phyloP scores from a whole-genome alignment of 2,329 filamentous ascomycete species.

The Huntiella omanensis region DNA sequence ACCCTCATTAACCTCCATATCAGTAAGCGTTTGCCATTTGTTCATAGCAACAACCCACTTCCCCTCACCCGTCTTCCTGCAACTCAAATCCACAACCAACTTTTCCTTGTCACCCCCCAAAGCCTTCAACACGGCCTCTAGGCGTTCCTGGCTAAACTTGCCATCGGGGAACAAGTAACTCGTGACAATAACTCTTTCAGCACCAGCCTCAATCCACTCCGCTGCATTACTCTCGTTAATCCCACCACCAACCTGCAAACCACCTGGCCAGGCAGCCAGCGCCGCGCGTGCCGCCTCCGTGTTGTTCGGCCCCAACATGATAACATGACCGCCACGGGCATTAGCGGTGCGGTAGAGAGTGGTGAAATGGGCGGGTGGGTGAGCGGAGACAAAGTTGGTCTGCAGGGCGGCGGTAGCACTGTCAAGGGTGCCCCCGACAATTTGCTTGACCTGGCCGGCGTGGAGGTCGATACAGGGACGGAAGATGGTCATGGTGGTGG shows the following conservation, averaged over 20 bases:
- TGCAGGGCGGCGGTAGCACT: constrained; percentile 46
- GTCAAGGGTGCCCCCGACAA: constrained; percentile 84
- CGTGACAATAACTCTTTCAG: constrained; percentile 91
- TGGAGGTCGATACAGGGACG: constrained; percentile 94
- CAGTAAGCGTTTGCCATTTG: constrained; percentile 95
- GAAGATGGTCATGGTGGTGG: constrained; percentile 62
- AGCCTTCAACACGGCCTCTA: constrained; percentile 54
- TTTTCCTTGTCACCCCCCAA: constrained; percentile 58
- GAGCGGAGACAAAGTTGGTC: constrained; percentile 81
- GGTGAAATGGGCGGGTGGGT: constrained; percentile 67
- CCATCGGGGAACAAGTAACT: constrained; percentile 81
- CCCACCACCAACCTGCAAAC: constrained; percentile 83
- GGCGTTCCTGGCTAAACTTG: constrained; percentile 57
- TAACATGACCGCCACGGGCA: constrained; percentile 72
- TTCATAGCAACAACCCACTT: constrained; percentile 97
- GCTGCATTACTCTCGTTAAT: constrained; percentile 71
- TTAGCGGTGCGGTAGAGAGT: constrained; percentile 57
- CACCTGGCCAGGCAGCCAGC: constrained; percentile 56
- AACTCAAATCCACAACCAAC: constrained; percentile 90
- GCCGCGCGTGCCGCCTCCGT: constrained; percentile 62
- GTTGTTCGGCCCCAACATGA: constrained; percentile 88
- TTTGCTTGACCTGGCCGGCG: constrained; percentile 95
- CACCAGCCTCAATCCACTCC: constrained; percentile 73
- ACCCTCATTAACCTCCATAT: constrained; percentile 87
- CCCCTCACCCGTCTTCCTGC: constrained; percentile 49